These are phyloP conservation scores for Nakazawaea wickerhamii DNA, from an alignment of 805 yeast species.

Conservation along the genomic window DNA sequence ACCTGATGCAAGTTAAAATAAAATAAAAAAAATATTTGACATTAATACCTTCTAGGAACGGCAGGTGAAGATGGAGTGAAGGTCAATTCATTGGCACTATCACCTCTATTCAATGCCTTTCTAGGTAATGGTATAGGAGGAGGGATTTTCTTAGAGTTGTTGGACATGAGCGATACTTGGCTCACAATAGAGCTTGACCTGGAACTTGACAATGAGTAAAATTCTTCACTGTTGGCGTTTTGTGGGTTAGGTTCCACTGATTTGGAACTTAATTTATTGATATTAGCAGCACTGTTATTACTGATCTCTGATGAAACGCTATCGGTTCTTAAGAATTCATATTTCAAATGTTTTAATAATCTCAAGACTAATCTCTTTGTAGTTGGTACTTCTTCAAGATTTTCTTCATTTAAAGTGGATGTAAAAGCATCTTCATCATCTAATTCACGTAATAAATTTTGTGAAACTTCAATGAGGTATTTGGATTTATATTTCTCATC, in stretches of 20 bases:
- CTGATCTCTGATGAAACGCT: conserved; percentile 13
- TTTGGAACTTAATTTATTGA: conserved; percentile 7
- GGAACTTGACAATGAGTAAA: not conserved
- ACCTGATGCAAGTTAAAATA: not conserved
- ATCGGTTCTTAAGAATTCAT: conserved; percentile 1
- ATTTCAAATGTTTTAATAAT: conserved; percentile 4
- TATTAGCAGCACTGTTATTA: conserved; percentile 7
- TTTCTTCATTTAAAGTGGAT: not conserved
- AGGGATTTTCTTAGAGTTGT: conserved; percentile 5
- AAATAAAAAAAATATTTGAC: not conserved
- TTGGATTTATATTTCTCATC: conserved; percentile 51
- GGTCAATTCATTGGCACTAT: conserved; percentile 6
- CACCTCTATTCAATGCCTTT: not conserved
- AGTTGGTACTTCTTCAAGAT: conserved; percentile 7
- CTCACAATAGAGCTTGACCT: conserved; percentile 8
- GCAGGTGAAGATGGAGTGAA: conserved; percentile 4
- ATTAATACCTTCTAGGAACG: conserved; percentile 1
- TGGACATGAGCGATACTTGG: not conserved
- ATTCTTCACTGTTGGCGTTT: not conserved
- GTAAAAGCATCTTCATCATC: conserved; percentile 6
- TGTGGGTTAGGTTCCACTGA: not conserved
- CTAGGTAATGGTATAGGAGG: conserved; percentile 11
- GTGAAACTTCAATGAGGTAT: conserved; percentile 46
- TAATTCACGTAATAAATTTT: conserved; percentile 34
- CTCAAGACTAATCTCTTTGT: conserved; percentile 9